Conservation (phyloP, 2,329 filamentous ascomycete species). For the Epichloe sibirici region DNA sequence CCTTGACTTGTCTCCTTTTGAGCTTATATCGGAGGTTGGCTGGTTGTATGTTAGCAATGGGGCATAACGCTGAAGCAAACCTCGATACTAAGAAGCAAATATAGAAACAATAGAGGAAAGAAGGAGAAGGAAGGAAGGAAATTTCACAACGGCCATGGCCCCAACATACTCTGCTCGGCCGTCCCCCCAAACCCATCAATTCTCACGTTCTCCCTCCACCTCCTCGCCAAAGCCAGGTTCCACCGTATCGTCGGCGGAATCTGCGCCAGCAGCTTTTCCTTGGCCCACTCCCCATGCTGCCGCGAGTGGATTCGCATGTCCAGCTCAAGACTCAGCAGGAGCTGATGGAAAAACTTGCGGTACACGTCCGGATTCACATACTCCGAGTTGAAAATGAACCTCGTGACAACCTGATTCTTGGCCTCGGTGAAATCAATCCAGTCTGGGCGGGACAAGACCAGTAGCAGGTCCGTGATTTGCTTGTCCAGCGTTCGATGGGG, state of each 20-base stretch:
- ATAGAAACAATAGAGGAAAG: not conserved
- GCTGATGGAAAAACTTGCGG: conserved; percentile 60
- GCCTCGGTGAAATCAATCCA: conserved; percentile 64
- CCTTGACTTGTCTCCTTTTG: conserved; percentile 56
- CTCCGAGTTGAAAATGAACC: conserved; percentile 54
- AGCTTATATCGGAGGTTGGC: conserved; percentile 52
- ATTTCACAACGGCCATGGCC: not conserved
- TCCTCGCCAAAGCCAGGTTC: conserved; percentile 59
- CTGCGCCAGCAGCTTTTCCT: conserved; percentile 49
- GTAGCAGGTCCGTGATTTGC: conserved; percentile 62
- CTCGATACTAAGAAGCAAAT: not conserved
- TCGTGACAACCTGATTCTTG: conserved; percentile 61
- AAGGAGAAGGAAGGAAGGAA: not conserved
- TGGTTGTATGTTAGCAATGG: conserved; percentile 5
- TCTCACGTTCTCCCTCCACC: conserved; percentile 59
- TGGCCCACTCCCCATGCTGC: conserved; percentile 48
- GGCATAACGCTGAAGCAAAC: too few relatives aligned
- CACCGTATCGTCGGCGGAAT: conserved; percentile 61
- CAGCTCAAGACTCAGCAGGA: conserved; percentile 62
- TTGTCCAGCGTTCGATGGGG: conserved; percentile 54
- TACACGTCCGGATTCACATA: conserved; percentile 44
- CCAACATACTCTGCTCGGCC: conserved; percentile 35
- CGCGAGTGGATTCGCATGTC: conserved; percentile 55
- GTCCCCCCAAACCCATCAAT: conserved; percentile 47
- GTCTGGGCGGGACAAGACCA: conserved; percentile 52